Percentiles rank a stretch among this genome's conserved stretches.
phyloP scores from a whole-genome alignment of 208 protist genomes.

The Leishmania mexicana region DNA sequence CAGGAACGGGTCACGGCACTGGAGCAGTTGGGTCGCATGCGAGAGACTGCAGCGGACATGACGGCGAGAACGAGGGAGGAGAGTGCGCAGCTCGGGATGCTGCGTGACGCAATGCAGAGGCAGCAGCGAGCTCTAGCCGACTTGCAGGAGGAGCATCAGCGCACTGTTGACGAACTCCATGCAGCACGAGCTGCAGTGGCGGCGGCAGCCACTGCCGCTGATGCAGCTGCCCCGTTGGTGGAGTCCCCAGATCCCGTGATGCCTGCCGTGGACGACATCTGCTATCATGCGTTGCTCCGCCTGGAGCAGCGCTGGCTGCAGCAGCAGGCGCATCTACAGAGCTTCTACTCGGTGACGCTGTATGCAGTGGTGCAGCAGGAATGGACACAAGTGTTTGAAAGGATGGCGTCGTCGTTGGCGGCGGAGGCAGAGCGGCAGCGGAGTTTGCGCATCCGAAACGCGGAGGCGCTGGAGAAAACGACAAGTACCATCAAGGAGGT shows the following conservation, averaged over 20 bases:
- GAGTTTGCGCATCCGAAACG: conserved; percentile 37
- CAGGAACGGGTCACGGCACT: conserved; percentile 28
- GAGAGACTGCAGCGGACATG: neutral
- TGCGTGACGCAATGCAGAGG: neutral
- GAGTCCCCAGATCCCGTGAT: neutral
- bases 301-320: conserved; percentile 17
- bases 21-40: neutral
- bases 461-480: conserved; percentile 51
- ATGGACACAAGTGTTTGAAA: conserved; percentile 2
- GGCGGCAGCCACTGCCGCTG: neutral
- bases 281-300: neutral
- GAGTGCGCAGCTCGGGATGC: neutral
- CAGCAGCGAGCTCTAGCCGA: conserved; percentile 10
- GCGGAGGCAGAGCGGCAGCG: conserved; percentile 30
- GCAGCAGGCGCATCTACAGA: conserved; percentile 16
- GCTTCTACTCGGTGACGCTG: conserved; percentile 21
- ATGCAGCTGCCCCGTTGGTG: neutral
- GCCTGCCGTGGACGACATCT: neutral
- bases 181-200: neutral
- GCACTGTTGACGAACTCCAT: conserved; percentile 1
- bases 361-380: conserved; percentile 18
- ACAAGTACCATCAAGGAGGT: conserved; percentile 56
- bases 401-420: neutral
- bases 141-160: neutral
- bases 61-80: neutral